These are phyloP conservation scores for Aegilops longissima DNA, from an alignment of 176 grass and related monocot genomes.

Conservation along the genomic window DNA sequence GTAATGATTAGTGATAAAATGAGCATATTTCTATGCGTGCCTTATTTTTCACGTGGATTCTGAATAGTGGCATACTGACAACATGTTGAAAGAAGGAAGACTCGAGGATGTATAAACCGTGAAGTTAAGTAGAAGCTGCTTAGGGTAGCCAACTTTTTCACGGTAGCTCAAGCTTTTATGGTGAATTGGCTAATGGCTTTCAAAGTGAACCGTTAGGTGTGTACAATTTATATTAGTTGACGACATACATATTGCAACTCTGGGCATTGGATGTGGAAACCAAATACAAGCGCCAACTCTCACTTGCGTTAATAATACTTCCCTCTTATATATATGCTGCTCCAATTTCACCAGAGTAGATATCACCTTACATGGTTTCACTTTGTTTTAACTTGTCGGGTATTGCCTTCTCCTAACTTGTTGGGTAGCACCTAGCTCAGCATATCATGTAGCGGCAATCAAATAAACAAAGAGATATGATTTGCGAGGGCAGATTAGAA, in stretches of 20 bases:
- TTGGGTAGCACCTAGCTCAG: background rate
- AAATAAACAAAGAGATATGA: background rate
- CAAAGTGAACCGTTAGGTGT: background rate
- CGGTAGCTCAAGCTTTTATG: background rate
- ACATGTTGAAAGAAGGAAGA: background rate
- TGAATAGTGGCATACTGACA: background rate
- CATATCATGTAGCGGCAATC: background rate
- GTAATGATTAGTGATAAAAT: background rate
- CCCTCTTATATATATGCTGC: background rate
- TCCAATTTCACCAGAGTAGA: background rate
- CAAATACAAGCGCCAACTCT: background rate
- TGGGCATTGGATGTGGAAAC: no score
- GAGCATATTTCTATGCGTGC: background rate
- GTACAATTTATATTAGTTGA: background rate
- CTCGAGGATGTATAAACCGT: background rate
- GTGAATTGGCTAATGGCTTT: background rate
- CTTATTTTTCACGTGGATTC: background rate
- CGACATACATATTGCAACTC: background rate
- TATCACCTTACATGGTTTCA: background rate
- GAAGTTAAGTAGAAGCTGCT: background rate
- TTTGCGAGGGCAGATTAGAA: background rate
- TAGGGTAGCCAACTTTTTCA: background rate
- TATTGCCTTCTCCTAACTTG: background rate
- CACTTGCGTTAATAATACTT: background rate
- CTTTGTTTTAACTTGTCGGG: background rate